Base-by-base conservation (phyloP, 306 rosid genomes). In the Coriaria nepalensis region DNA sequence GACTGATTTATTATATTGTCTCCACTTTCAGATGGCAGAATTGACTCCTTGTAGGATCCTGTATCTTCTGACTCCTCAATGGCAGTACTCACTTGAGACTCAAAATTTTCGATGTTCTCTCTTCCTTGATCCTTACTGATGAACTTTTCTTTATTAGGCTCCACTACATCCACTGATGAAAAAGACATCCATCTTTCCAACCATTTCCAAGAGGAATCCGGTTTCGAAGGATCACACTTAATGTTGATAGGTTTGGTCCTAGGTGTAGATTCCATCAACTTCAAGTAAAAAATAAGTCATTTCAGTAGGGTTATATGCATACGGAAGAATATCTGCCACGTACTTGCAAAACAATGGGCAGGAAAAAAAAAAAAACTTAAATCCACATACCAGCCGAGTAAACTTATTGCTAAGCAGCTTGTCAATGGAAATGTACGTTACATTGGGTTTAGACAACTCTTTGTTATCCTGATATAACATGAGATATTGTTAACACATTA, bases 371-470 rank as follows among this genome's bases (percentile, higher is more conserved):
- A 20, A 20, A 20, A 20, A 20, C 29, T 20, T 20, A 20, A 20
- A 54, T 36, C 53, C 53, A 55, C 8, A 40, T 73, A 92, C 98
- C 95, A 79, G 96, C 44, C 64, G 60, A 35, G 96, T 94, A 70
- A 92, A 92, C 11, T 59, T 72, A 61, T 82, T 82, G 69, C 75
- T 79, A 12, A 82, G 86, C 46, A 92, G 79, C 76, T 78, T 85
- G 61, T 80, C 87, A 15, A 78, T 59, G 33, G 93, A 73, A 57
- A 72, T 56, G 64, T 61, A 43, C 10, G 38, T 51, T 40, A 48
- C 56, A 60, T 53, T 69, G 20, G 81, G 60, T 70, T 80, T 69
- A 37, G 29, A 7, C 7, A 39, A 39, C 48, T 59, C 59, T 64
- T 68, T 74, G 14, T 76, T 62, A 42, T 55, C 75, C 95, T 85